Evolutionary conservation across 2,329 filamentous ascomycete species (phyloP), one percentile per base, ranked within the genome.

Genomic region (Chalaropsis ovoidea): DNA sequence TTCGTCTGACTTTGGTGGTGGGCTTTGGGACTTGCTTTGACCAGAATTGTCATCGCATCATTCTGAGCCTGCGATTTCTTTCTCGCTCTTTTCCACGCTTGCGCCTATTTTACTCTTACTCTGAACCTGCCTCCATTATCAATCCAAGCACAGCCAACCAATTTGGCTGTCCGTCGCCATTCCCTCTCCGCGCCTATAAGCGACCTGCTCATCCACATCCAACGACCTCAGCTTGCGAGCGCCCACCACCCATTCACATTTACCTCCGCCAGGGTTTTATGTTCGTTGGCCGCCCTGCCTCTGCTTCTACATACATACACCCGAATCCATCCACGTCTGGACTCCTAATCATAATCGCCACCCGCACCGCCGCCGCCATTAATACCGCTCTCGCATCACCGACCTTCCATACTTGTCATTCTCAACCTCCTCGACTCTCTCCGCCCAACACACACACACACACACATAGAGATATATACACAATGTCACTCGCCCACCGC

Each of bases 401-500:
- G 15, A 22, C 22, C 17, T 19, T 6, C 6, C 24, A 27, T 19
- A 4, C 42, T n/a, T 35, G 11, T 60, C 10, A 15, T 19, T 11
- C 27, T 35, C 24, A 15, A 56, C 27, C 27, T 19, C 19, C 27
- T 35, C 24, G 17, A 56, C 27, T n/a, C 13, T 11, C 7, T 56
- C 52, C 8, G 47, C 24, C 22, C 7, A 17, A 35, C 27, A 19
- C 41, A 47, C 31, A 31, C 31, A 2, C 31, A 22, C 65, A n/a
- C n/a, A n/a, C n/a, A n/a, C n/a, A n/a, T n/a, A n/a, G n/a, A n/a
- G n/a, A n/a, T n/a, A n/a, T n/a, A n/a, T n/a, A n/a, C 73, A 76
- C 65, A 68, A 90, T 90, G 88, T 85, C 86, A 68, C 88, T 88
- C 27, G 91, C 89, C 62, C 87, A 89, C 65, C 86, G 87, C 22